These are phyloP conservation scores for Polyporus tsugae DNA, from an alignment of 1,284 basidiomycete species.

Conservation along the genomic window DNA sequence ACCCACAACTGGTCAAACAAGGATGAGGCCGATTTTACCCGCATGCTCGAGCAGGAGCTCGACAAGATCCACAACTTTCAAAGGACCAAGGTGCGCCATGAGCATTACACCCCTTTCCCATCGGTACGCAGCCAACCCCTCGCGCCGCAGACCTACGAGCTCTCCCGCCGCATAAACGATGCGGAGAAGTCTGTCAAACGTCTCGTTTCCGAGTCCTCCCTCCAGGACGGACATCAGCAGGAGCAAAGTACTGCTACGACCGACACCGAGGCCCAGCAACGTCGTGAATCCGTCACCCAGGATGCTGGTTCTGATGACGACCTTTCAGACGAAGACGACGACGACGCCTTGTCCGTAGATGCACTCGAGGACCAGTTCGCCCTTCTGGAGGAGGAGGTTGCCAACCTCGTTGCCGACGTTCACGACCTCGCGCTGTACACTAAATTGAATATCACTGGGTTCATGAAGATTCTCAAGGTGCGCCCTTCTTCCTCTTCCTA, in stretches of 20 bases:
- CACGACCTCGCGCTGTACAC: constrained; percentile 96
- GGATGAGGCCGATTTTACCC: constrained; percentile 86
- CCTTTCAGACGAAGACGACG: constrained; percentile 64
- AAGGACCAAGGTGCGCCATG: constrained; percentile 75
- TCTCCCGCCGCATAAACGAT: constrained; percentile 80
- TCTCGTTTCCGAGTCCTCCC: constrained; percentile 71
- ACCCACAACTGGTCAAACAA: constrained; percentile 72
- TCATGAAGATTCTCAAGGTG: constrained; percentile 98
- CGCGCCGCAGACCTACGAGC: constrained; percentile 78
- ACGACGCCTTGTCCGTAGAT: constrained; percentile 71
- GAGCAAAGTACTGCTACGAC: constrained; percentile 31
- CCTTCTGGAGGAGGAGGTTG: constrained; percentile 93
- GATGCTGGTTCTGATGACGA: constrained; percentile 72
- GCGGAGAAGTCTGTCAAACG: constrained; percentile 84
- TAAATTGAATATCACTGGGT: constrained; percentile 97
- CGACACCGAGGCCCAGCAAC: constrained; percentile 69
- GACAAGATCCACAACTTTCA: constrained; percentile 98
- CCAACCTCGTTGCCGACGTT: constrained; percentile 96
- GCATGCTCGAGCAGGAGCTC: constrained; percentile 85
- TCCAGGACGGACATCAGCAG: constrained; percentile 33
- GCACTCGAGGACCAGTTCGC: constrained; percentile 91
- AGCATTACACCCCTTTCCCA: not conserved
- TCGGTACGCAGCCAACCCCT: not conserved
- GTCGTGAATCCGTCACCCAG: constrained; percentile 57
- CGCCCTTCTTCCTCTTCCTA: constrained; percentile 14